Base-by-base conservation (phyloP, 1,139 yeast species). In the Insectozyma bohioensis region DNA sequence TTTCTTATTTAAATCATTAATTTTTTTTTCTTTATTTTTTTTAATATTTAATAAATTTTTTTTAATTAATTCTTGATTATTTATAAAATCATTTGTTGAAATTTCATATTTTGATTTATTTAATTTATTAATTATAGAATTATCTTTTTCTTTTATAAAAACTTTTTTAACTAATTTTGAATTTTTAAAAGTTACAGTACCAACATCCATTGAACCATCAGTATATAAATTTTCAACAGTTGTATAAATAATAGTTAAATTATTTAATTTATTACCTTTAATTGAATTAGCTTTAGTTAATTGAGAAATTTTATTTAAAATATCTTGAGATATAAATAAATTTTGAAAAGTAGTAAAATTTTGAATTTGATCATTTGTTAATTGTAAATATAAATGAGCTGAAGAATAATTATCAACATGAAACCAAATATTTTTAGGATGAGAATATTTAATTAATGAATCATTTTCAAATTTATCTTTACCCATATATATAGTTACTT, bases 331-430 rank as follows among this genome's bases (percentile, higher is more conserved):
- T 2, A 85, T 66, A 26, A 57, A 54, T 30, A 67, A 52, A 11
- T 49, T 49, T 10, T 63, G 64, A 42, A 68, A 67, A 5, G 51
- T 45, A 12, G 49, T 52, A 26, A 45, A 36, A 25, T 41, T 30
- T 10, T 51, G 47, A 33, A 56, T 52, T 19, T 73, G 77, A 24
- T 68, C 75, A 13, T 69, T 69, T 11, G 63, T 67, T 21, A 83
- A 58, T 35, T 86, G 75, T 20, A 85, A 58, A 48, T 86, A 86
- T n/a, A 86, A 71, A 53, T 86, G 95, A 0, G 94, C 95, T 26
- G 90, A 81, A 8, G 90, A 80, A 34, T 79, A 67, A 46, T 82
- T 83, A 48, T 85, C 94, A 6, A 82, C 90, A 54, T 85, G 95
- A 50, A 86, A 85, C 94, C 95, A 86, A 6, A 84, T 63, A 51